Evolutionary conservation across 352 stramenopile genomes (phyloP).

Genomic region (Phytopythium oedochilum): DNA sequence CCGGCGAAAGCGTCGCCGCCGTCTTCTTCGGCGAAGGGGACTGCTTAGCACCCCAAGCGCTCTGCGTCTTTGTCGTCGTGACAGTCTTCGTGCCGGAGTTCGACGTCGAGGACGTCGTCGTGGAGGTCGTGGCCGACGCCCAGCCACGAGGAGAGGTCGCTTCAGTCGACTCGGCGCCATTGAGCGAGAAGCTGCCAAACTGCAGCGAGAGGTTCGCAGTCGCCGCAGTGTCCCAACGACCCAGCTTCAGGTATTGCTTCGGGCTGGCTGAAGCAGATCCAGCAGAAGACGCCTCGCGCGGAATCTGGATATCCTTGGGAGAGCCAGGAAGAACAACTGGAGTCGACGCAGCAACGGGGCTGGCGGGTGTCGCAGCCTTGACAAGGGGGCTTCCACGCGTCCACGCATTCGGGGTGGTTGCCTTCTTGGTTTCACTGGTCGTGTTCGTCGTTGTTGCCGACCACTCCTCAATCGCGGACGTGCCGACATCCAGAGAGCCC

Average conservation of each 20-base stretch:
- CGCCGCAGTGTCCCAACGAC: conserved; percentile 72
- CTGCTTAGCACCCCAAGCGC: conserved; percentile 36
- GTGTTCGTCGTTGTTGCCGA: conserved; percentile 28
- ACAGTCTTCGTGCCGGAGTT: conserved; percentile 34
- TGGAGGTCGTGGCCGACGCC: conserved; percentile 40
- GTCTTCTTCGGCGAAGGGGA: conserved; percentile 65
- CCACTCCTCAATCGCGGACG: conserved; percentile 60
- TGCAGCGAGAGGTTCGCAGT: conserved; percentile 75
- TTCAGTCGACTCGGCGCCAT: conserved; percentile 50
- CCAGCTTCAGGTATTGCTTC: conserved; percentile 82
- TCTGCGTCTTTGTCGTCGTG: conserved; percentile 43
- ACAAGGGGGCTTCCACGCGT: conserved; percentile 53
- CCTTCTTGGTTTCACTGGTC: conserved; percentile 41
- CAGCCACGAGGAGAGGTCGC: conserved; percentile 59
- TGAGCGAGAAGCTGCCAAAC: conserved; percentile 86
- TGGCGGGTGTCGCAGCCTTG: conserved; percentile 21
- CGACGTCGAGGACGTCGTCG: conserved; percentile 22
- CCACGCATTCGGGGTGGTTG: conserved; percentile 63
- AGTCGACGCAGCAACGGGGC: conserved; percentile 21
- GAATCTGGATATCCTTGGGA: conserved; percentile 59
- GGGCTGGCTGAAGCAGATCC: conserved; percentile 38
- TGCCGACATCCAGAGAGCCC: conserved; percentile 65
- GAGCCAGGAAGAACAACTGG: conserved; percentile 54
- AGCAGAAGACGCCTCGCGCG: conserved; percentile 21
- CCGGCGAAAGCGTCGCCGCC: conserved; percentile 35